Percentiles rank a stretch among this genome's conserved stretches.
These are phyloP conservation scores for Amniculicola lignicola DNA, from an alignment of 495 filamentous ascomycete species.

Conservation along the genomic window DNA sequence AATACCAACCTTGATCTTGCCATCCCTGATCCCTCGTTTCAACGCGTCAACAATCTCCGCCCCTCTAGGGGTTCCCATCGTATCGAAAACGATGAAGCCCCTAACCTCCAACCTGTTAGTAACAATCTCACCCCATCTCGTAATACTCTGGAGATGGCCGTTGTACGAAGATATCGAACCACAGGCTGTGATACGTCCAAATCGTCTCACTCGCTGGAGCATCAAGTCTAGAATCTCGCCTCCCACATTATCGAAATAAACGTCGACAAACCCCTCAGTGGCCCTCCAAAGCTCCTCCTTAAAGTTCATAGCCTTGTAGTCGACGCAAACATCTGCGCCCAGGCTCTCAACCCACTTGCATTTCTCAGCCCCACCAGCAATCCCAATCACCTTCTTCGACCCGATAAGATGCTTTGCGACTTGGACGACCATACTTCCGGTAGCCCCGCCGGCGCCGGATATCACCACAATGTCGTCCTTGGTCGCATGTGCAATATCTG, in stretches of 20 bases:
- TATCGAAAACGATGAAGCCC: slow-evolving; percentile 63
- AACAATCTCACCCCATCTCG: slow-evolving; percentile 55
- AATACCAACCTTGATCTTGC: slow-evolving; percentile 40
- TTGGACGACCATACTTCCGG: slow-evolving; percentile 49
- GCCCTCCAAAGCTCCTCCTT: slow-evolving; percentile 53
- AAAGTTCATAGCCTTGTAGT: slow-evolving; percentile 63
- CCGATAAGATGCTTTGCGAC: slow-evolving; percentile 56
- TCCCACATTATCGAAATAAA: slow-evolving; percentile 72
- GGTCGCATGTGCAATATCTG: slow-evolving; percentile 43
- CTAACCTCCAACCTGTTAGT: slow-evolving; percentile 52
- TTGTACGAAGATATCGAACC: slow-evolving; percentile 56
- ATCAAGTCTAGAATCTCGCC: slow-evolving; percentile 63
- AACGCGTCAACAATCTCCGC: slow-evolving; percentile 41
- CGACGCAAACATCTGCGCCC: slow-evolving; percentile 64
- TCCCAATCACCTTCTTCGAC: slow-evolving; percentile 55
- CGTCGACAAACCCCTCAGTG: slow-evolving; percentile 62
- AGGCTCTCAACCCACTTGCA: slow-evolving; percentile 60
- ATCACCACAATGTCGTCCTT: slow-evolving; percentile 48
- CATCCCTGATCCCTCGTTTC: slow-evolving; percentile 46
- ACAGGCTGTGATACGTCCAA: slow-evolving; percentile 61
- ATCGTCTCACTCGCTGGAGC: slow-evolving; percentile 52
- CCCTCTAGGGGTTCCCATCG: slow-evolving; percentile 10
- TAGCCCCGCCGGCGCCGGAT: slow-evolving; percentile 50
- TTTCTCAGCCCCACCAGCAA: slow-evolving; percentile 66
- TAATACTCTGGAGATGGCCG: slow-evolving; percentile 37